phyloP scores from a whole-genome alignment of 1,284 basidiomycete genomes.

The Ustilago trichophora region DNA sequence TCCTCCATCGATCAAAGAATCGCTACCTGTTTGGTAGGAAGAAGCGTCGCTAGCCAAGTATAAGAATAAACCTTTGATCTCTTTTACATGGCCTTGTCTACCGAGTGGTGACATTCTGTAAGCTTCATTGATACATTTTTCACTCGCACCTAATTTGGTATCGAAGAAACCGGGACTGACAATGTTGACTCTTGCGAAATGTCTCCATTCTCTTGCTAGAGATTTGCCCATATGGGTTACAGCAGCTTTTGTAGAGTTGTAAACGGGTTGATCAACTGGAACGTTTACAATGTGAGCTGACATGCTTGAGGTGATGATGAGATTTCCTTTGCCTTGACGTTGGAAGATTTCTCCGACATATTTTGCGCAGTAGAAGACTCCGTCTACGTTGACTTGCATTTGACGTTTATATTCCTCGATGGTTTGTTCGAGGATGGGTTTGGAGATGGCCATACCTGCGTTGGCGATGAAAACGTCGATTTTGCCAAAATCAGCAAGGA shows the following conservation, averaged over 20 bases:
- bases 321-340: constrained; percentile 61
- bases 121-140: constrained; percentile 37
- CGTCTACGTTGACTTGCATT: constrained; percentile 57
- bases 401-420: constrained; percentile 57
- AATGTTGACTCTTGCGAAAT: constrained; percentile 66
- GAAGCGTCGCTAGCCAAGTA: constrained; percentile 56
- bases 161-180: constrained; percentile 65
- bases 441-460: constrained; percentile 40
- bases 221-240: constrained; percentile 57
- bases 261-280: constrained; percentile 50
- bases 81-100: constrained; percentile 60
- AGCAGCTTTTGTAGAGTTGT: constrained; percentile 59
- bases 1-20: constrained; percentile 56
- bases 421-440: constrained; percentile 44
- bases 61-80: constrained; percentile 62
- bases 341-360: constrained; percentile 60
- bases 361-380: constrained; percentile 58
- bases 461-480: constrained; percentile 58
- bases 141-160: constrained; percentile 60
- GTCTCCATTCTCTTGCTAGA: constrained; percentile 56
- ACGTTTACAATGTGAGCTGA: constrained; percentile 59
- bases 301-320: constrained; percentile 61
- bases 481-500: constrained; percentile 52
- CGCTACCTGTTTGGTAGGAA: constrained; percentile 49
- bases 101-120: constrained; percentile 55